Evolutionary conservation across 345 rosid species (phyloP).

Genomic region (Iberis pinnata): DNA sequence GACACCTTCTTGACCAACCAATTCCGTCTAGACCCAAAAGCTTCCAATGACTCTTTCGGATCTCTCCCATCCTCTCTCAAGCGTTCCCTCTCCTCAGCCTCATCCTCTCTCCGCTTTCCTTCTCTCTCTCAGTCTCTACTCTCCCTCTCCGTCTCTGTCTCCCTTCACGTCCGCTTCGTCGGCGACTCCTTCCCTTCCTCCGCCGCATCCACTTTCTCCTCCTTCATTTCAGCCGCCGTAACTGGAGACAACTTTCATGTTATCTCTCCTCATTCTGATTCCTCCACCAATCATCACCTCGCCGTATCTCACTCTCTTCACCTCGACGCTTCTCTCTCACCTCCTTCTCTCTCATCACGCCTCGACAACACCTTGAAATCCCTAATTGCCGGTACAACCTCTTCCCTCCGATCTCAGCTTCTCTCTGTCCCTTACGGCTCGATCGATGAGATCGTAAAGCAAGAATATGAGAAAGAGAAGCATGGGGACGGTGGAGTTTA

Average conservation of each 20-base stretch:
- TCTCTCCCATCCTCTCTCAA: constrained; percentile 56
- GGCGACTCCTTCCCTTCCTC: constrained; percentile 51
- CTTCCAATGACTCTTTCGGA: constrained; percentile 54
- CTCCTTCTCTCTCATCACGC: constrained; percentile 38
- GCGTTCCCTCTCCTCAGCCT: constrained; percentile 43
- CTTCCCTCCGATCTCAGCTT: no score
- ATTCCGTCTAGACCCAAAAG: constrained; percentile 52
- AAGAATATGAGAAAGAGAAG: constrained; percentile 63
- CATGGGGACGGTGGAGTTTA: constrained; percentile 56
- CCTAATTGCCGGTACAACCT: constrained; percentile 27
- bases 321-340: constrained; percentile 44
- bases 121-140: constrained; percentile 40
- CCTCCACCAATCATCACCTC: constrained; percentile 32
- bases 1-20: constrained; percentile 55
- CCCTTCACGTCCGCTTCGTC: constrained; percentile 57
- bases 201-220: constrained; percentile 39
- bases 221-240: constrained; percentile 38
- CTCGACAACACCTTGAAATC: constrained; percentile 43
- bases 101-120: constrained; percentile 27
- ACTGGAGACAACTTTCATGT: constrained; percentile 34
- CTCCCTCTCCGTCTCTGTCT: constrained; percentile 45
- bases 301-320: constrained; percentile 42
- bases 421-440: no score
- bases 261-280: constrained; percentile 38
- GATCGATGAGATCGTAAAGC: constrained; percentile 21